phyloP scores from a whole-genome alignment of 371 early-diverging fungal genomes.

The Mortierella sp. region DNA sequence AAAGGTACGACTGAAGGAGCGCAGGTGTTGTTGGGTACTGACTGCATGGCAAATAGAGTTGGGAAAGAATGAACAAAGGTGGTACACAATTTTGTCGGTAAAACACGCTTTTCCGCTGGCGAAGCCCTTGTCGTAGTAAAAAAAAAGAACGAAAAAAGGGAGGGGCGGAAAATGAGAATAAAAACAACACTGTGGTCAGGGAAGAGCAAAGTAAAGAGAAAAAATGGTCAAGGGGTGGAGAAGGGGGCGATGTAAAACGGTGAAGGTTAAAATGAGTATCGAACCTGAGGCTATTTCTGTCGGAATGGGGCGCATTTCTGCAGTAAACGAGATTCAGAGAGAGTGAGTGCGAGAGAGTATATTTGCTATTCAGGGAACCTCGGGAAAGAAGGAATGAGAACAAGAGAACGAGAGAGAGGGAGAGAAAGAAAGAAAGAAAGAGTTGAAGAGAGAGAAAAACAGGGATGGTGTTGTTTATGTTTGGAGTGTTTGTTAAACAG shows the following conservation, averaged over 20 bases:
- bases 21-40: too few relatives aligned
- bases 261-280: background rate
- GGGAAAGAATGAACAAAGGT: too few relatives aligned
- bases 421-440: background rate
- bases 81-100: too few relatives aligned
- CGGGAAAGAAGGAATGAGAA: background rate
- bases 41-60: background rate
- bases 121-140: background rate
- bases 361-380: background rate
- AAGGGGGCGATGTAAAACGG: background rate
- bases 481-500: background rate
- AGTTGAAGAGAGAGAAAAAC: background rate
- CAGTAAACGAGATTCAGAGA: background rate
- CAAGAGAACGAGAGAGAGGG: background rate
- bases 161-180: background rate
- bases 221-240: background rate
- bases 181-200: background rate
- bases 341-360: background rate
- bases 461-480: background rate
- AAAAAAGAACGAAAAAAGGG: background rate
- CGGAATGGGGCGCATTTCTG: background rate
- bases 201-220: background rate
- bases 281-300: background rate
- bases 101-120: constrained; percentile 8
- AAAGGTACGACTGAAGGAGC: background rate